Percentiles rank a stretch among this genome's conserved stretches.
These are phyloP conservation scores for Penicillium diatomitis DNA, from an alignment of 495 filamentous ascomycete genomes.

Conservation along the genomic window DNA sequence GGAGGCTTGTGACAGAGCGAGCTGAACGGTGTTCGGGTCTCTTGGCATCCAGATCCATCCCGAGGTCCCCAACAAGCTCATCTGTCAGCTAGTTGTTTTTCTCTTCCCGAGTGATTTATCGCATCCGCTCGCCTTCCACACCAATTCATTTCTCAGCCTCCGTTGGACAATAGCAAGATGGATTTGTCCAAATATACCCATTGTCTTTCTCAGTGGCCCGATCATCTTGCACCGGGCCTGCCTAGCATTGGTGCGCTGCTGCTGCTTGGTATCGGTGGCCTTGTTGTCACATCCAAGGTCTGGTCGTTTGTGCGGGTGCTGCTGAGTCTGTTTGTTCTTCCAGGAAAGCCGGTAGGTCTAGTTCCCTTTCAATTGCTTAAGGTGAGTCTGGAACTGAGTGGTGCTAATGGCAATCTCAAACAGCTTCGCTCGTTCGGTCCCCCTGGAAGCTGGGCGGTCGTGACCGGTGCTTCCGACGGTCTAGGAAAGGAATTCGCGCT, in stretches of 20 bases:
- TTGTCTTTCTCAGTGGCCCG: slow-evolving; percentile 29
- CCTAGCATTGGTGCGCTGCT: slow-evolving; percentile 28
- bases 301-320: slow-evolving; percentile 2
- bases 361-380: not conserved
- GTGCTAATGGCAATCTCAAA: not conserved
- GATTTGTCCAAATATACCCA: slow-evolving; percentile 26
- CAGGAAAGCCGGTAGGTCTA: slow-evolving; percentile 47
- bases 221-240: slow-evolving; percentile 28
- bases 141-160: not conserved
- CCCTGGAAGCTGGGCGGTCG: slow-evolving; percentile 86
- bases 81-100: slow-evolving; percentile 4
- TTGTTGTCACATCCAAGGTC: slow-evolving; percentile 48
- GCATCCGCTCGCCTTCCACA: not conserved
- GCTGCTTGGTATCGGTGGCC: slow-evolving; percentile 45
- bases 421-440: slow-evolving; percentile 87
- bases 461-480: slow-evolving; percentile 94
- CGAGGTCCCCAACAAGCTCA: slow-evolving; percentile 16
- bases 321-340: slow-evolving; percentile 53
- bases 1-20: slow-evolving; percentile 4
- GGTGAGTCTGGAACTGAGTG: too few relatives aligned
- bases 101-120: slow-evolving; percentile 2
- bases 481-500: slow-evolving; percentile 93
- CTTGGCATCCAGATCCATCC: slow-evolving; percentile 17
- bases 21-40: slow-evolving; percentile 23
- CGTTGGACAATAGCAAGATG: slow-evolving; percentile 18